Conservation (phyloP, 106 monocot species). For the Dendrobium huoshanense region DNA sequence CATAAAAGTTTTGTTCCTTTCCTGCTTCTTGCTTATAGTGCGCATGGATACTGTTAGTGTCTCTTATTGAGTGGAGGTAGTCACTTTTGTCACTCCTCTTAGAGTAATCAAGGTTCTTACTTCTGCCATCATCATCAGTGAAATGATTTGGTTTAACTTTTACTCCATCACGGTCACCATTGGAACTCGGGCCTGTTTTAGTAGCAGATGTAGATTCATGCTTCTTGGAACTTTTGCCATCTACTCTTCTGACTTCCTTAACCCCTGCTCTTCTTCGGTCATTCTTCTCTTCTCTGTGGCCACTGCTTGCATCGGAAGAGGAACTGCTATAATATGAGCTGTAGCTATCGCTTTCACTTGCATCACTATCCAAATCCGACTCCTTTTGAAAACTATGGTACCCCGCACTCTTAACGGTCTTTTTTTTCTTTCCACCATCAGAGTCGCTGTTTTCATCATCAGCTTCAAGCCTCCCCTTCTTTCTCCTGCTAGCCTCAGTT, state of each 20-base stretch:
- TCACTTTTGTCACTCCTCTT: slow-evolving; percentile 5
- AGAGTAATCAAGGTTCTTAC: background rate
- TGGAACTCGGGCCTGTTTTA: background rate
- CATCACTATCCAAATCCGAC: background rate
- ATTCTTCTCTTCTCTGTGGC: background rate
- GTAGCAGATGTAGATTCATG: background rate
- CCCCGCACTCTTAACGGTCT: background rate
- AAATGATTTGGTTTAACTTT: background rate
- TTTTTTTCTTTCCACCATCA: background rate
- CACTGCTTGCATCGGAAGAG: slow-evolving; percentile 7
- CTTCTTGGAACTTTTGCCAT: background rate
- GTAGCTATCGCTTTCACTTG: slow-evolving; percentile 8
- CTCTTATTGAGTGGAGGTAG: background rate
- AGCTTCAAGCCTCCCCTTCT: background rate
- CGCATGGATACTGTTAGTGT: background rate
- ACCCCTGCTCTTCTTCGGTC: background rate
- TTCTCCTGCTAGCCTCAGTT: background rate
- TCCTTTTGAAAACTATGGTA: slow-evolving; percentile 1
- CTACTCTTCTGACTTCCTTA: background rate
- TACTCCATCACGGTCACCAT: too few relatives aligned
- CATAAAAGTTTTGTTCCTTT: background rate
- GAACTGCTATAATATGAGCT: slow-evolving; percentile 12
- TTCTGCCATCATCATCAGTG: background rate
- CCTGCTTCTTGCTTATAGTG: background rate
- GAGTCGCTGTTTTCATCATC: slow-evolving; percentile 10